Base-by-base conservation (phyloP, 1,139 yeast genomes). In the Suhomyces chickasaworum region DNA sequence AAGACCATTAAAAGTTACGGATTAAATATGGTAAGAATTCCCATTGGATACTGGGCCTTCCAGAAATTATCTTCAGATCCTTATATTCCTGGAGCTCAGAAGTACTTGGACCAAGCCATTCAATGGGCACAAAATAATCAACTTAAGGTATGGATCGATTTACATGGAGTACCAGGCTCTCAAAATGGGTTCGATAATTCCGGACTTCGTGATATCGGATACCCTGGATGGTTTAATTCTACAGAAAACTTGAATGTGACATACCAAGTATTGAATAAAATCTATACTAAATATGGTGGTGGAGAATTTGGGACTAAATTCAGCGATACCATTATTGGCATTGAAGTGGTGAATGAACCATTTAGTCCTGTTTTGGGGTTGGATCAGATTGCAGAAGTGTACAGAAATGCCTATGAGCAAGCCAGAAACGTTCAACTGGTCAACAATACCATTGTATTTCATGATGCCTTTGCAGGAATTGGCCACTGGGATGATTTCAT, bases 171-270 rank as follows among this genome's bases (percentile, higher is more conserved):
- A 7, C 87, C 87, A 2, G 86, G 86, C 1, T 78, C 86, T 2
- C 88, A 83, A 56, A 83, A 83, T 59, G 88, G 88, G n/a, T 83
- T 83, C 59, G 88, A 83, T 55, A 83, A 83, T 59, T 80, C 86
- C 3, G 89, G 89, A 1, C 62, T 66, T 41, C 69, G 86, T 56
- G 76, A 75, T 48, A 64, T 66, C 17, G 68, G 69, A 16, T 61
- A 64, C 40, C 71, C 81, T 8, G 73, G 73, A 4, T 83, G 87
- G 87, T 76, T 77, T 57, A 61, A 70, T 22, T 56, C 64, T 12
- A 65, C 71, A 1, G 69, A 65, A 39, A 68, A 80, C 52, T 64
- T 75, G 9, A 66, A 71, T 16, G 56, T 76, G 21, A 77, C 86
- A 0, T 52, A 66, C 17, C 59, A 67, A 9, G 78, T 81, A 3